These are phyloP conservation scores for Neophaeococcomyces mojaviensis DNA, from an alignment of 2,329 filamentous ascomycete species.

Conservation along the genomic window DNA sequence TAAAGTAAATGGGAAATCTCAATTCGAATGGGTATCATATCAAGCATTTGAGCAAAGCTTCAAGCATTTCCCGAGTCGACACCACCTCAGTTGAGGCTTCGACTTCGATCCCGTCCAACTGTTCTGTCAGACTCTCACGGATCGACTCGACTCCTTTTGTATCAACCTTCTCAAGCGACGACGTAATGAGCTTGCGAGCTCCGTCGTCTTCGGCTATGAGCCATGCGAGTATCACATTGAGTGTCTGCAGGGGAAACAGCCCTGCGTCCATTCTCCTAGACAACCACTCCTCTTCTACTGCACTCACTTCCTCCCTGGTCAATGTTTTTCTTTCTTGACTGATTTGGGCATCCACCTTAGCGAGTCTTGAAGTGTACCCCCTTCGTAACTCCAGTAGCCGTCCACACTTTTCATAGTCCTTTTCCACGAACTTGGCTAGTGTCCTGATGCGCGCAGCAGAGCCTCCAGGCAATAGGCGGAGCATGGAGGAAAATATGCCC, in stretches of 20 bases:
- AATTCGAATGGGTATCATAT: conserved; percentile 11
- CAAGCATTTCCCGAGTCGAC: conserved; percentile 57
- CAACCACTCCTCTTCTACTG: conserved; percentile 63
- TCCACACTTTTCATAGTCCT: conserved; percentile 75
- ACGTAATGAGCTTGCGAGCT: conserved; percentile 57
- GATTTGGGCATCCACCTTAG: conserved; percentile 52
- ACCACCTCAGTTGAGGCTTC: conserved; percentile 47
- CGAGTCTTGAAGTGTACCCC: conserved; percentile 60
- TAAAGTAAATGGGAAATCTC: too few species aligned
- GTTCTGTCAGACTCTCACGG: conserved; percentile 60
- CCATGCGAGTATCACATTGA: conserved; percentile 85
- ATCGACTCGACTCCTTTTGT: conserved; percentile 55
- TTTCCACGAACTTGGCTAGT: conserved; percentile 92
- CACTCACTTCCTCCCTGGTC: conserved; percentile 52
- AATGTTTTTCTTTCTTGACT: conserved; percentile 54
- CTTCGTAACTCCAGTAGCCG: conserved; percentile 65
- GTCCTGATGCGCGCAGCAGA: conserved; percentile 72
- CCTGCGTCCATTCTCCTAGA: conserved; percentile 73
- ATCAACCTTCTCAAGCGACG: conserved; percentile 59
- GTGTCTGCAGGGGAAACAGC: conserved; percentile 70
- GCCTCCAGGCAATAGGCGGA: conserved; percentile 70
- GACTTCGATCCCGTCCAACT: conserved; percentile 52
- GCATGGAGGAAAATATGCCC: conserved; percentile 73
- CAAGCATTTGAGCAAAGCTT: conserved; percentile 49
- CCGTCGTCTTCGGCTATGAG: conserved; percentile 80